A percentile compares a stretch with the other conserved stretches of the same genome.
Evolutionary conservation across 495 filamentous ascomycete species (phyloP).

Genomic region (Xylaria bambusicola): DNA sequence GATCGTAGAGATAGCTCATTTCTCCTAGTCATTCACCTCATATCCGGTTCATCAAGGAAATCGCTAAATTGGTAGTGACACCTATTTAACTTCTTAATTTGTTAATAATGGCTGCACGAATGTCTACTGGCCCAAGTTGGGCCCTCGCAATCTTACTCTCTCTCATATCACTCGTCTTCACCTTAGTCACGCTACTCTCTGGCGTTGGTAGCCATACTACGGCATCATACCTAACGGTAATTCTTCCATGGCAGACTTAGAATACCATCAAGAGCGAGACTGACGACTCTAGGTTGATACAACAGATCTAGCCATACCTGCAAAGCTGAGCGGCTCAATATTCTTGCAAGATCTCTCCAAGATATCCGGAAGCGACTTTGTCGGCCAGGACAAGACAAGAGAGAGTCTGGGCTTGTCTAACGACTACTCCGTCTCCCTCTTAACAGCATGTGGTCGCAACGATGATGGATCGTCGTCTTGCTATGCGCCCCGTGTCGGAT

Average conservation of each 20-base stretch:
- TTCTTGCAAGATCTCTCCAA: conserved; percentile 34
- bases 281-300: conserved; percentile 31
- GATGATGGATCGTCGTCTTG: conserved; percentile 29
- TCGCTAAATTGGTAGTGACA: not conserved
- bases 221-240: conserved; percentile 36
- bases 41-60: not conserved
- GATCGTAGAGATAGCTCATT: not conserved
- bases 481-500: conserved; percentile 30
- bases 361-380: conserved; percentile 34
- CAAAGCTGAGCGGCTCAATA: conserved; percentile 34
- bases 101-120: conserved; percentile 19
- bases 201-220: conserved; percentile 27
- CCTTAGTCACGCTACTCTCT: conserved; percentile 32
- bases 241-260: not conserved
- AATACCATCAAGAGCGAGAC: not conserved
- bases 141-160: conserved; percentile 28
- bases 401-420: conserved; percentile 32
- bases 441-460: conserved; percentile 37
- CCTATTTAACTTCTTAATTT: conserved; percentile 4
- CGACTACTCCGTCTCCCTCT: conserved; percentile 35
- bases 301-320: conserved; percentile 26
- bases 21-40: not conserved
- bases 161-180: conserved; percentile 28
- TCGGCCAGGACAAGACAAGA: conserved; percentile 32
- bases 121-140: conserved; percentile 2